Percentiles rank a stretch among this genome's conserved stretches.
phyloP scores from a whole-genome alignment of 305 asterid genomes.

The Rubia peregrina region DNA sequence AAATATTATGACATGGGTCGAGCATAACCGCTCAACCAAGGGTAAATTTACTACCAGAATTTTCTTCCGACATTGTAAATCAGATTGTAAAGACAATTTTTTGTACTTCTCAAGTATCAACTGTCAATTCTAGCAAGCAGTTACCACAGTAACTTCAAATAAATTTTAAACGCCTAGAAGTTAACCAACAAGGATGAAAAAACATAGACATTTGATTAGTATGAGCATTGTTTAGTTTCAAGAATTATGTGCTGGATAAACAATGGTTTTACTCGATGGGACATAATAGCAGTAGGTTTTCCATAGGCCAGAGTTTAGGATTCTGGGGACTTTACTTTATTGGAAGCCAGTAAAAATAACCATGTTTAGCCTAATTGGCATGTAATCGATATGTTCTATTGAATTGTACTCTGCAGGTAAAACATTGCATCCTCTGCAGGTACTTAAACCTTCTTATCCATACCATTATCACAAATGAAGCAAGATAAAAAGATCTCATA shows the following conservation, averaged over 20 bases:
- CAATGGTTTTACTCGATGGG: neutral
- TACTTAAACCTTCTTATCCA: neutral
- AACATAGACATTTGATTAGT: neutral
- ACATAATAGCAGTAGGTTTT: neutral
- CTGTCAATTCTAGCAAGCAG: neutral
- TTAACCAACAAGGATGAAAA: neutral
- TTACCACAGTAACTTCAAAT: neutral
- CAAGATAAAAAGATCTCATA: neutral
- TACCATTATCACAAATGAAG: neutral
- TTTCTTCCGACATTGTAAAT: neutral
- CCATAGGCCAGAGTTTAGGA: neutral
- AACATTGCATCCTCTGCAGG: neutral
- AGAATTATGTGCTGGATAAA: neutral
- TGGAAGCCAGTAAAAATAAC: neutral
- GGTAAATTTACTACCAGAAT: neutral
- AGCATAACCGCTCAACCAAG: neutral
- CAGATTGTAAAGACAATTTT: neutral
- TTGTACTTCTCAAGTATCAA: neutral
- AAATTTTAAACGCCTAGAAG: too few relatives aligned
- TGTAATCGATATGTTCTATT: neutral
- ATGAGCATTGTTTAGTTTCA: neutral
- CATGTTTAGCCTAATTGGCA: neutral
- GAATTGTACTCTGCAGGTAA: neutral
- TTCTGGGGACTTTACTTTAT: neutral
- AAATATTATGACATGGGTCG: neutral